Percentiles rank a stretch among this genome's conserved stretches.
These are phyloP conservation scores for Raphidocelis subcapitata DNA, from an alignment of 139 green algal species.

Conservation along the genomic window DNA sequence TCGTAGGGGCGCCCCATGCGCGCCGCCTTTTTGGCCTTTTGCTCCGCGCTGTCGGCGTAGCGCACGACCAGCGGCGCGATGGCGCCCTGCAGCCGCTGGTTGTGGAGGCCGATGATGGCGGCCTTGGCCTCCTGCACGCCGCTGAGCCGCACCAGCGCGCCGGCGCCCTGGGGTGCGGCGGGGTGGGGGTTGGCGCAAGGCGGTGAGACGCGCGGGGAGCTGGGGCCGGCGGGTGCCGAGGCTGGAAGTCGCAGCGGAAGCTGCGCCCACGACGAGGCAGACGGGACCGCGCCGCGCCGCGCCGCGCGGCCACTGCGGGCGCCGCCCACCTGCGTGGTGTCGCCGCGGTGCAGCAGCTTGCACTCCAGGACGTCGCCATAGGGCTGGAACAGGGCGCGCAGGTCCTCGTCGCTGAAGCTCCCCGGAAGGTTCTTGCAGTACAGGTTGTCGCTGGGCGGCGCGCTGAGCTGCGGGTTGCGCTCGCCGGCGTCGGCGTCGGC, in stretches of 20 bases:
- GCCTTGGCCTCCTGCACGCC: slow-evolving; percentile 39
- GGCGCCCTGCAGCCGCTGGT: slow-evolving; percentile 34
- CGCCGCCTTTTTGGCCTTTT: slow-evolving; percentile 53
- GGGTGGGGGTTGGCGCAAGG: too few species aligned
- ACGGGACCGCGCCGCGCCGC: too few species aligned
- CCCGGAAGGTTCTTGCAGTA: slow-evolving; percentile 38
- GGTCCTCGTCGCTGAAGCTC: slow-evolving; percentile 28
- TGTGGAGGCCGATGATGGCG: slow-evolving; percentile 60
- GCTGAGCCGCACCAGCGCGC: slow-evolving; percentile 52
- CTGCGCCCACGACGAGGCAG: too few species aligned
- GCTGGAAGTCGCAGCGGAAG: too few species aligned
- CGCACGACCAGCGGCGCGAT: slow-evolving; percentile 51
- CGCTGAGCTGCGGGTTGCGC: slow-evolving; percentile 23
- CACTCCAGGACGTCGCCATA: slow-evolving; percentile 45
- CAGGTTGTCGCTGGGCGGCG: slow-evolving; percentile 36
- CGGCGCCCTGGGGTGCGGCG: too few species aligned
- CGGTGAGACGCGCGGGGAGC: too few species aligned
- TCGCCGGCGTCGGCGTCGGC: slow-evolving; percentile 18
- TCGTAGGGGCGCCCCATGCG: neutral
- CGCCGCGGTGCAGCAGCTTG: slow-evolving; percentile 39
- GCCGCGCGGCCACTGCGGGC: too few species aligned
- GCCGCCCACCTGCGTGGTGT: slow-evolving; percentile 25
- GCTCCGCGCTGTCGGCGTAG: slow-evolving; percentile 57
- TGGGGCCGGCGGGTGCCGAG: too few species aligned
- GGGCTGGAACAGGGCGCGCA: slow-evolving; percentile 34